Conservation (phyloP, 768 basidiomycete genomes). For the Tricholoma hemisulphureum region DNA sequence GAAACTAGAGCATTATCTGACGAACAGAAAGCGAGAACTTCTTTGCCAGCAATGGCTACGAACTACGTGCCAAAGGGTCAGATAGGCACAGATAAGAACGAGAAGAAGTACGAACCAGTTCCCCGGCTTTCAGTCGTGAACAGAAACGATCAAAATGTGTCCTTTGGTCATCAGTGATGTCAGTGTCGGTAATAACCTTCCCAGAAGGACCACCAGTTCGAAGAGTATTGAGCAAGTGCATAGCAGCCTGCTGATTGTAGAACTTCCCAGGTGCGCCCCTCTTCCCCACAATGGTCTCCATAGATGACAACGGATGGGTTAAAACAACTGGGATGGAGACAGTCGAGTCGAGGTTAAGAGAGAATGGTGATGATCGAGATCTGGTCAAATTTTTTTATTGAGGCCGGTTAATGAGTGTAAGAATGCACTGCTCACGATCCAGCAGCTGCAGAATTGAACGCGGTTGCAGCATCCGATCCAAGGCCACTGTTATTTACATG, state of each 20-base stretch:
- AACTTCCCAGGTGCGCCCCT: slow-evolving; percentile 59
- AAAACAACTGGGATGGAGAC: slow-evolving; percentile 52
- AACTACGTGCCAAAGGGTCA: slow-evolving; percentile 40
- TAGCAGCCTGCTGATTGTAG: slow-evolving; percentile 47
- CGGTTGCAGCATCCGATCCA: slow-evolving; percentile 27
- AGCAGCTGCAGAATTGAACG: background rate
- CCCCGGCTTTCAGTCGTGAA: slow-evolving; percentile 48
- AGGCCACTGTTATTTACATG: slow-evolving; percentile 28
- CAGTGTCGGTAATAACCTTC: slow-evolving; percentile 37
- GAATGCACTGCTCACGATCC: slow-evolving; percentile 28
- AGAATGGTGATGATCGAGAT: slow-evolving; percentile 35
- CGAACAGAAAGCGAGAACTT: slow-evolving; percentile 59
- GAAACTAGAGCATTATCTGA: slow-evolving; percentile 46
- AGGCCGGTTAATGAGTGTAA: background rate
- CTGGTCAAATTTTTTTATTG: slow-evolving; percentile 18
- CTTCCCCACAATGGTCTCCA: slow-evolving; percentile 38
- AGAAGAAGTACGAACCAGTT: slow-evolving; percentile 43
- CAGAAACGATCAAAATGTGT: slow-evolving; percentile 48
- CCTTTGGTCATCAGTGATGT: slow-evolving; percentile 42
- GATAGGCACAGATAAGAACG: background rate
- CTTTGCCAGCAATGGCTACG: slow-evolving; percentile 48
- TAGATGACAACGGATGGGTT: slow-evolving; percentile 37
- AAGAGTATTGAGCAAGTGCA: slow-evolving; percentile 52
- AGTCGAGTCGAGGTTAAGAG: slow-evolving; percentile 49
- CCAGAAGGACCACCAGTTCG: slow-evolving; percentile 51